Percentiles rank a stretch among this genome's conserved stretches.
phyloP scores from a whole-genome alignment of 192 early-diverging fungal genomes.

The Umbelopsis isabellina region DNA sequence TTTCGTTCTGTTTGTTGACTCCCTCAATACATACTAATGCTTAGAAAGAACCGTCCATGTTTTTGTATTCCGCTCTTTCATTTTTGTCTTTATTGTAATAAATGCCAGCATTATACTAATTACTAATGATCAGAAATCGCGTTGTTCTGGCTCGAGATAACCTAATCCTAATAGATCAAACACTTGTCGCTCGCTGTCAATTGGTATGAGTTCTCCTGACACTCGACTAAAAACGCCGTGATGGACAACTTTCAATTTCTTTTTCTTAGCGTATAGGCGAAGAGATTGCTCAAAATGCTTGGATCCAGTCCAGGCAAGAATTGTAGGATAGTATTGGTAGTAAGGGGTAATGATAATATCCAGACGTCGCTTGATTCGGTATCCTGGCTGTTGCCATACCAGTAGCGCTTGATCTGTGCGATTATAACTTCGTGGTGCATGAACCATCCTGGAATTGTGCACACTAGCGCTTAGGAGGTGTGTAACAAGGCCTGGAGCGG shows the following conservation, averaged over 20 bases:
- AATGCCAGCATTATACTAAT: neutral
- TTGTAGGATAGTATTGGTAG: conserved; percentile 8
- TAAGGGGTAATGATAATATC: conserved; percentile 1
- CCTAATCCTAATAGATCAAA: neutral
- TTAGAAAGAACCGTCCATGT: neutral
- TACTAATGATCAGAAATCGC: neutral
- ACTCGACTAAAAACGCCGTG: neutral
- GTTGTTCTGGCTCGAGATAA: neutral
- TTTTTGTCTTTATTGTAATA: neutral
- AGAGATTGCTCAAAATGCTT: conserved; percentile 20
- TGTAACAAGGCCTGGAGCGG: neutral
- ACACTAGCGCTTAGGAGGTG: conserved; percentile 7
- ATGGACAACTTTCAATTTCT: neutral
- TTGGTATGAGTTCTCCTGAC: neutral
- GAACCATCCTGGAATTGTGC: neutral
- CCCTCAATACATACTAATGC: too few relatives aligned
- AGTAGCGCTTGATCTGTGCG: conserved; percentile 18
- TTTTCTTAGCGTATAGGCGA: neutral
- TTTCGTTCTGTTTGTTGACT: neutral
- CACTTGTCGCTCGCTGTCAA: neutral
- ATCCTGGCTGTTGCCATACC: conserved; percentile 14
- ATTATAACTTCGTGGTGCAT: neutral
- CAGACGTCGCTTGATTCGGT: neutral
- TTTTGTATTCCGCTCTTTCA: neutral
- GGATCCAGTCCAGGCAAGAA: conserved; percentile 15